Base-by-base conservation (phyloP, 1,284 basidiomycete species). In the Moesziomyces sp. region DNA sequence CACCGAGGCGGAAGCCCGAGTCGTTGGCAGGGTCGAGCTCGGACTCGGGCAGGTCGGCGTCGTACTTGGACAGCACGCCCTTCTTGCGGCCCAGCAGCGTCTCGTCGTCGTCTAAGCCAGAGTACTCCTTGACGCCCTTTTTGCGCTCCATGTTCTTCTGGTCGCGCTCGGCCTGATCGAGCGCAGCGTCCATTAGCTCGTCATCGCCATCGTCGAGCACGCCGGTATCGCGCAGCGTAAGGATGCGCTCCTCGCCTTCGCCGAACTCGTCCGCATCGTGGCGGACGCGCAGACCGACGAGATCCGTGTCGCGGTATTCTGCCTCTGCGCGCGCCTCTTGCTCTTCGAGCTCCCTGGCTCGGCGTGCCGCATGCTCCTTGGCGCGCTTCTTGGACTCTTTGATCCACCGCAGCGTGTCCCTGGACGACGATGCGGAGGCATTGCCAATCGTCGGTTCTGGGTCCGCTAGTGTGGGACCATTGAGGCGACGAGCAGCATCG, bases 151-250 rank as follows among this genome's bases (percentile, higher is more conserved):
- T 88, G 58, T 90, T 92, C 86, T 91, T 91, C 83, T 91, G 89
- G 23, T 89, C 89, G 11, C 88, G 89, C 78, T 94, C 93, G 49
- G 89, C 88, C 83, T 97, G 94, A 0, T 92, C 93, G 86, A 98
- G 89, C 76, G 94, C 92, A 50, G 96, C 87, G 79, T 99, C 97
- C 85, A 97, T 92, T 19, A 99, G 88, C 85, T 97, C 96, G 85
- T 99, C 97, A 90, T 99, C 97, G 92, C 64, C 78, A 91, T 93
- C 93, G 87, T 97, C 94, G 34, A 99, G 90, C 58, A 99, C 92
- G 40, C 92, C 90, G 78, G 91, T 91, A 84, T 99, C 97, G 88
- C 96, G 95, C 80, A 99, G 87, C 1, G 97, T 99, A 74, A 99
- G 90, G 86, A 99, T 93, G 68, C 91, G 90, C 76, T 93, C 94